These are phyloP conservation scores for Trichoderma sp. DNA, from an alignment of 2,329 filamentous ascomycete genomes.

Conservation along the genomic window DNA sequence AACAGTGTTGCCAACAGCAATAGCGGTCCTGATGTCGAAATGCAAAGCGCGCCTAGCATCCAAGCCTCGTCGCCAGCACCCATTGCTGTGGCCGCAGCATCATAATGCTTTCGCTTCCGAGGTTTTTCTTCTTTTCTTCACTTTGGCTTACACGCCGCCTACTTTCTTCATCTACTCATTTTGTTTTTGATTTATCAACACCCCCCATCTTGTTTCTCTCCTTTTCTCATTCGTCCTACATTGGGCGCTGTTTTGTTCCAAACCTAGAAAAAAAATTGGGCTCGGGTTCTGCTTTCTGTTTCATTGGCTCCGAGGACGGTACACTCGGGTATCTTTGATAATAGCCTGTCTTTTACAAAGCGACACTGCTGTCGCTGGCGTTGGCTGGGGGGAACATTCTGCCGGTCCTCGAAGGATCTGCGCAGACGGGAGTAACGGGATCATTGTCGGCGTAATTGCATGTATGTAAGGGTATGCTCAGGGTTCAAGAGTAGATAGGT, in stretches of 20 bases:
- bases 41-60: conserved; percentile 51
- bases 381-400: conserved; percentile 25
- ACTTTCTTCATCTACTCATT: background rate
- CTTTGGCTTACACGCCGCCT: background rate
- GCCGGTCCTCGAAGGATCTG: conserved; percentile 15
- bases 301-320: background rate
- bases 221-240: background rate
- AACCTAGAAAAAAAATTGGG: conserved; percentile 14
- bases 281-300: background rate
- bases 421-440: conserved; percentile 22
- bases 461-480: conserved; percentile 18
- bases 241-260: background rate
- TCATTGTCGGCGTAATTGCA: conserved; percentile 20
- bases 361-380: conserved; percentile 33
- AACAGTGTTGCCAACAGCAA: conserved; percentile 49
- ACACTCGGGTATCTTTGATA: conserved; percentile 4
- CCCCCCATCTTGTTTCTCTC: background rate
- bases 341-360: conserved; percentile 19
- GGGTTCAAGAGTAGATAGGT: conserved; percentile 16
- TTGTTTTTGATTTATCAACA: background rate
- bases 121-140: background rate
- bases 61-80: conserved; percentile 53
- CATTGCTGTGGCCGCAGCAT: conserved; percentile 47
- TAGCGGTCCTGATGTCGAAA: conserved; percentile 50
- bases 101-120: conserved; percentile 26